A percentile compares a stretch with the other conserved stretches of the same genome.
These are phyloP conservation scores for Berkeleyomyces rouxiae DNA, from an alignment of 2,329 filamentous ascomycete genomes.

Conservation along the genomic window DNA sequence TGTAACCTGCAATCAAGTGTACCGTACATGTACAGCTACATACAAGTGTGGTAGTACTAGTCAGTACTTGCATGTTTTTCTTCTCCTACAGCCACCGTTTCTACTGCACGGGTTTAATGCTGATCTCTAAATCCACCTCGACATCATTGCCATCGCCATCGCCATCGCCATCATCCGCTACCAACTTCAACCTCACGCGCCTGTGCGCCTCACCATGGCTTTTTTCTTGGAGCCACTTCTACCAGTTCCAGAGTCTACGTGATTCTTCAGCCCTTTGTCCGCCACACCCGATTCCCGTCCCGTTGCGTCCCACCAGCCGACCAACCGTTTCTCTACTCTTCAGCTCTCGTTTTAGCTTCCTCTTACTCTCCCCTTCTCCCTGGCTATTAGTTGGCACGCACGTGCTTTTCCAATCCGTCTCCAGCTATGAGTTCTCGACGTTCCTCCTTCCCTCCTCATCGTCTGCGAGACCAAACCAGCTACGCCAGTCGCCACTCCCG, in stretches of 20 bases:
- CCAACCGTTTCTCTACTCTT: neutral
- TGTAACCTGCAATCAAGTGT: neutral
- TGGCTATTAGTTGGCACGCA: neutral
- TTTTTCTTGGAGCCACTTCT: neutral
- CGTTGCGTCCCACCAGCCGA: neutral
- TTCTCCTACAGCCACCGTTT: neutral
- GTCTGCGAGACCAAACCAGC: conserved; percentile 12
- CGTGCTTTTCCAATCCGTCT: neutral
- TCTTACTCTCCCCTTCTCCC: neutral
- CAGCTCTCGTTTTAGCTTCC: neutral
- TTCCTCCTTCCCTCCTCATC: conserved; percentile 10
- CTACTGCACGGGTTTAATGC: neutral
- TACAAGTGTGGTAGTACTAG: neutral
- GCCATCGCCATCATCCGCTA: neutral
- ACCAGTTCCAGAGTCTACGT: neutral
- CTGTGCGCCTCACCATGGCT: neutral
- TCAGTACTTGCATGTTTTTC: neutral
- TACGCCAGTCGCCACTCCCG: conserved; percentile 4
- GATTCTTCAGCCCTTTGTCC: neutral
- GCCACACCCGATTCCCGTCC: neutral
- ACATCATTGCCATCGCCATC: neutral
- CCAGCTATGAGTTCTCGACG: conserved; percentile 12
- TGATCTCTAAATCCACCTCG: neutral
- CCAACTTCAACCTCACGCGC: neutral
- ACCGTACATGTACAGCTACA: neutral